A percentile compares a stretch with the other conserved stretches of the same genome.
These are phyloP conservation scores for Penicillium diatomitis DNA, from an alignment of 495 filamentous ascomycete species.

Conservation along the genomic window DNA sequence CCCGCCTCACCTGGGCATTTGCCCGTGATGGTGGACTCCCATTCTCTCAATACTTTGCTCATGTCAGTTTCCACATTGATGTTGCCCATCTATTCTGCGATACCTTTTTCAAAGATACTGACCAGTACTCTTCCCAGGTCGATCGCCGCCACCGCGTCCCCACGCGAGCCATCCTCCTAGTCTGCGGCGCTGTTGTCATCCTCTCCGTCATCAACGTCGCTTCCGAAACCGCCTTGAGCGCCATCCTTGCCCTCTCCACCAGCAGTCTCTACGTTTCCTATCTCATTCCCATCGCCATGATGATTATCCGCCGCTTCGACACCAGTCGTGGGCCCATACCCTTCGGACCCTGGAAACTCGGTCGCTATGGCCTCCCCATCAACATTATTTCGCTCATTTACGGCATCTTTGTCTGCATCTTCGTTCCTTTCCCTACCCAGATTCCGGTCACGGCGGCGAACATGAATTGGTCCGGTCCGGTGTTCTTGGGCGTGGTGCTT, in stretches of 20 bases:
- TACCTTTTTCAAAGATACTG: conserved; percentile 1
- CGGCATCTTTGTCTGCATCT: conserved; percentile 27
- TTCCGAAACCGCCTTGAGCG: conserved; percentile 35
- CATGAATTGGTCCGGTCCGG: conserved; percentile 33
- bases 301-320: conserved; percentile 19
- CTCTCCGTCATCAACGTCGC: conserved; percentile 45
- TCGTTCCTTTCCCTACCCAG: conserved; percentile 31
- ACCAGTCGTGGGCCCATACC: conserved; percentile 7
- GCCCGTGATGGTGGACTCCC: conserved; percentile 45
- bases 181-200: conserved; percentile 22
- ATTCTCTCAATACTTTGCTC: conserved; percentile 36
- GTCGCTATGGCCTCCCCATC: conserved; percentile 22
- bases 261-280: conserved; percentile 41
- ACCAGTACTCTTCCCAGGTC: conserved; percentile 3
- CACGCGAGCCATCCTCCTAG: conserved; percentile 29
- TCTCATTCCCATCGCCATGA: conserved; percentile 34
- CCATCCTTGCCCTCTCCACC: conserved; percentile 38
- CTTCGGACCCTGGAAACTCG: conserved; percentile 23
- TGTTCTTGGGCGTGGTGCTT: conserved; percentile 23
- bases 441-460: conserved; percentile 24
- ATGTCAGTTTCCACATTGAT: conserved; percentile 16
- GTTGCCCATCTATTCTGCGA: conserved; percentile 22
- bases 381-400: conserved; percentile 30
- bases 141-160: conserved; percentile 10
- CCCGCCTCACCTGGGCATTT: conserved; percentile 47